Evolutionary conservation across 345 rosid genomes (phyloP).

Genomic region (Aurinia saxatilis): DNA sequence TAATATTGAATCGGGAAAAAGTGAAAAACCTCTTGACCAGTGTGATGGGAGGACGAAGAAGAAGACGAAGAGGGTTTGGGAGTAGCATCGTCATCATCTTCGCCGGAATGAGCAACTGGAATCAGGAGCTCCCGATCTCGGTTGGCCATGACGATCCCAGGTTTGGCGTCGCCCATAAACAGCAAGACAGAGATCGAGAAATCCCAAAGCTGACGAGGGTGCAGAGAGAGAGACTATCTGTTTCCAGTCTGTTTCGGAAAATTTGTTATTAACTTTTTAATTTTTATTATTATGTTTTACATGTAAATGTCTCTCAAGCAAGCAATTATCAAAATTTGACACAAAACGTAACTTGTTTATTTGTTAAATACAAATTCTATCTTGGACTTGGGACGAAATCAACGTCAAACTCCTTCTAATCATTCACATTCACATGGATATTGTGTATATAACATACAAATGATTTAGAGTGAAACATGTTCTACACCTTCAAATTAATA

Average conservation of each 20-base stretch:
- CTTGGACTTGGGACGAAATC: too few relatives aligned
- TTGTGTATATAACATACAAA: too few relatives aligned
- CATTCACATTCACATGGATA: too few relatives aligned
- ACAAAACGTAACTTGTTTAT: too few relatives aligned
- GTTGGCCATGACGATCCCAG: constrained; percentile 51
- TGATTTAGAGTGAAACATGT: too few relatives aligned
- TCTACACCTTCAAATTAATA: too few relatives aligned
- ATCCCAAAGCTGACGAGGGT: constrained; percentile 6
- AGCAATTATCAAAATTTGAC: too few relatives aligned
- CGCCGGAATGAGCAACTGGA: constrained; percentile 56
- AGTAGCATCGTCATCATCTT: constrained; percentile 30
- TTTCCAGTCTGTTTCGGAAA: constrained; percentile 23
- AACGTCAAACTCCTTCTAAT: too few relatives aligned
- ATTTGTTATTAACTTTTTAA: neutral
- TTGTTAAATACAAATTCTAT: too few relatives aligned
- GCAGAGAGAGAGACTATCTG: constrained; percentile 7
- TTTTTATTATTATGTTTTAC: too few relatives aligned
- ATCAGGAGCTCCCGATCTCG: constrained; percentile 93
- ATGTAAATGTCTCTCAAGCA: too few relatives aligned
- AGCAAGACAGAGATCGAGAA: neutral
- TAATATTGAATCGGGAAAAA: neutral
- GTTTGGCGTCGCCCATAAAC: constrained; percentile 77
- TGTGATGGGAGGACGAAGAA: constrained; percentile 54
- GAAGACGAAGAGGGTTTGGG: constrained; percentile 70
- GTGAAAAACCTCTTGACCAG: constrained; percentile 72